Conservation (phyloP, 108 stramenopile genomes). For the Bacterosira constricta region DNA sequence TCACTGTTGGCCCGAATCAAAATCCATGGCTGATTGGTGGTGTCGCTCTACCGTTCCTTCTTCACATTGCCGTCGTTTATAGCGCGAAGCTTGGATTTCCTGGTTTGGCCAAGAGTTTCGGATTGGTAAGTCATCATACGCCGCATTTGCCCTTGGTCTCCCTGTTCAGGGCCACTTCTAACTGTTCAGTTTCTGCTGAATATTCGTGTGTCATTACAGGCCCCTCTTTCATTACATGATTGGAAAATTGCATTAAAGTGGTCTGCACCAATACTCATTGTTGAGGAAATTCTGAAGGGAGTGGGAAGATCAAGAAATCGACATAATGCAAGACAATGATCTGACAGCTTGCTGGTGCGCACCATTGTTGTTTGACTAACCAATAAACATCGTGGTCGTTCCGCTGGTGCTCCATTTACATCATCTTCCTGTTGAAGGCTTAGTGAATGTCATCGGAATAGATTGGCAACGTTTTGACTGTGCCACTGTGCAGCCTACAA, state of each 20-base stretch:
- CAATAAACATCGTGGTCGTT: too few relatives aligned
- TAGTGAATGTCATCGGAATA: too few relatives aligned
- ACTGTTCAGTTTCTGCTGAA: neutral
- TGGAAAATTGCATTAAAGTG: constrained; percentile 87
- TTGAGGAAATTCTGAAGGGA: constrained; percentile 89
- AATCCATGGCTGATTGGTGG: constrained; percentile 91
- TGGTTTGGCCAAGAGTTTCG: constrained; percentile 84
- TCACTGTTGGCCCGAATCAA: constrained; percentile 86
- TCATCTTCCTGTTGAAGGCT: too few relatives aligned
- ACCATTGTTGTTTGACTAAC: too few relatives aligned
- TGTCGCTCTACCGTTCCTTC: constrained; percentile 86
- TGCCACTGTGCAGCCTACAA: too few relatives aligned
- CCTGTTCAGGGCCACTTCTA: neutral
- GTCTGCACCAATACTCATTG: constrained; percentile 88
- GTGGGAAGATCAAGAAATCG: constrained; percentile 18
- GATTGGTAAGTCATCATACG: constrained; percentile 58
- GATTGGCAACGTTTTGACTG: too few relatives aligned
- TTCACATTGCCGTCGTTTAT: constrained; percentile 92
- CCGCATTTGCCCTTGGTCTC: neutral
- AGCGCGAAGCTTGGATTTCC: constrained; percentile 55
- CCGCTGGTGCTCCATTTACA: too few relatives aligned
- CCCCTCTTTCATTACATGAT: constrained; percentile 70
- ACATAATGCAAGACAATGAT: constrained; percentile 6
- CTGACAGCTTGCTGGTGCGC: too few relatives aligned
- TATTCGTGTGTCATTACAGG: constrained; percentile 1